Conservation (phyloP, 352 stramenopile species). For the Nothophytophthora sp. region DNA sequence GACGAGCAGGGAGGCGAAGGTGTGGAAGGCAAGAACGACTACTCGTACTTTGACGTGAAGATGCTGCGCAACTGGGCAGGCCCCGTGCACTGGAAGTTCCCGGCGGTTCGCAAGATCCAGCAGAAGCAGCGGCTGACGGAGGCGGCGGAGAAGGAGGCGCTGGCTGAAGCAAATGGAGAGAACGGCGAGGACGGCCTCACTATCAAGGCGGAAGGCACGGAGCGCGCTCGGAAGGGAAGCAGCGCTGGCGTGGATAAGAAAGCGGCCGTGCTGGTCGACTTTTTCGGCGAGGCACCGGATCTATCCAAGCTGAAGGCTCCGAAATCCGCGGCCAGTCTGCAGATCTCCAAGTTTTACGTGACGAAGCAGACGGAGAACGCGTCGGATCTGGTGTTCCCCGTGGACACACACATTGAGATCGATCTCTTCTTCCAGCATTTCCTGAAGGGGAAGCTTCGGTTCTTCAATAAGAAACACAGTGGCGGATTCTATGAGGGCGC, state of each 20-base stretch:
- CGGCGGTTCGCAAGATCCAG: constrained; percentile 50
- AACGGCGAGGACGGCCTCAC: constrained; percentile 24
- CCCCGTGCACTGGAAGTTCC: constrained; percentile 76
- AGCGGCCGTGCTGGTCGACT: constrained; percentile 46
- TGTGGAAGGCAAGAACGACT: constrained; percentile 53
- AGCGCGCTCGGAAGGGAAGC: constrained; percentile 18
- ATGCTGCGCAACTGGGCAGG: constrained; percentile 84
- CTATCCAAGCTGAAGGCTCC: constrained; percentile 44
- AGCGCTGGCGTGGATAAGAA: constrained; percentile 44
- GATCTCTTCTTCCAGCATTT: constrained; percentile 78
- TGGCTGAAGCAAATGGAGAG: constrained; percentile 30
- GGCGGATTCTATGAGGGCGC: constrained; percentile 6
- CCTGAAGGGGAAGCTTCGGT: constrained; percentile 67
- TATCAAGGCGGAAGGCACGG: constrained; percentile 25
- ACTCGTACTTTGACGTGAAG: constrained; percentile 86
- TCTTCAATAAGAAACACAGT: constrained; percentile 52
- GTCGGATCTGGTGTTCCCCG: constrained; percentile 68
- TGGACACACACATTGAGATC: constrained; percentile 75
- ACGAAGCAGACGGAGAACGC: constrained; percentile 57
- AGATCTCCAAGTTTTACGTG: constrained; percentile 50
- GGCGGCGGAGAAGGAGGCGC: constrained; percentile 24
- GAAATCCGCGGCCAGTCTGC: constrained; percentile 33
- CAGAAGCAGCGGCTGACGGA: constrained; percentile 27
- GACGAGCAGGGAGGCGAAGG: constrained; percentile 45
- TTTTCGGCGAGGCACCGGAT: constrained; percentile 53